Conservation (phyloP, 208 protist species). For the Leptomonas pyrrhocoris region DNA sequence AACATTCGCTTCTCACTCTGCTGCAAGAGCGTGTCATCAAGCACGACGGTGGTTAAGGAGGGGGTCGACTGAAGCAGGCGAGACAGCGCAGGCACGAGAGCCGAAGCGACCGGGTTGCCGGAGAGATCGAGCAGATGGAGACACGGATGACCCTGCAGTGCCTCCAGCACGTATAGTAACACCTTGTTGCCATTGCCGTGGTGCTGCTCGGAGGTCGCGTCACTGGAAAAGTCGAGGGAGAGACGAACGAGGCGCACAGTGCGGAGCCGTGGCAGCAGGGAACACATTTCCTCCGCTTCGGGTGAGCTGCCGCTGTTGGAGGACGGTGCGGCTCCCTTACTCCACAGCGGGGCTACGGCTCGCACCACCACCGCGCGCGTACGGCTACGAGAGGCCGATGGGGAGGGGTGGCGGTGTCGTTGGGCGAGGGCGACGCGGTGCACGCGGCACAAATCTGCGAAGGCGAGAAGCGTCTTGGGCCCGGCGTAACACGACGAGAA, state of each 20-base stretch:
- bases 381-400: neutral
- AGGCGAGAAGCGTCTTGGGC: constrained; percentile 30
- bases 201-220: neutral
- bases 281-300: constrained; percentile 20
- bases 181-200: constrained; percentile 16
- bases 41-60: constrained; percentile 35
- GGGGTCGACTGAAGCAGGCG: constrained; percentile 46
- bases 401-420: neutral
- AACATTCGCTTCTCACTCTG: constrained; percentile 33
- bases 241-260: constrained; percentile 16
- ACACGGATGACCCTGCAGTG: constrained; percentile 41
- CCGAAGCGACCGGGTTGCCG: constrained; percentile 53
- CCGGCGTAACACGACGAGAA: constrained; percentile 35
- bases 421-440: constrained; percentile 11
- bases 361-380: neutral
- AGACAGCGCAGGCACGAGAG: constrained; percentile 43
- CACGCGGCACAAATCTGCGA: constrained; percentile 45
- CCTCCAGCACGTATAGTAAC: constrained; percentile 35
- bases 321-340: neutral
- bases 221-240: constrained; percentile 16
- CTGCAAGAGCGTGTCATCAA: constrained; percentile 41
- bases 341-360: constrained; percentile 25
- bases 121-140: constrained; percentile 52
- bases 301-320: neutral
- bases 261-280: constrained; percentile 21